phyloP scores from a whole-genome alignment of 257 asterid genomes.

The Mentha longifolia region DNA sequence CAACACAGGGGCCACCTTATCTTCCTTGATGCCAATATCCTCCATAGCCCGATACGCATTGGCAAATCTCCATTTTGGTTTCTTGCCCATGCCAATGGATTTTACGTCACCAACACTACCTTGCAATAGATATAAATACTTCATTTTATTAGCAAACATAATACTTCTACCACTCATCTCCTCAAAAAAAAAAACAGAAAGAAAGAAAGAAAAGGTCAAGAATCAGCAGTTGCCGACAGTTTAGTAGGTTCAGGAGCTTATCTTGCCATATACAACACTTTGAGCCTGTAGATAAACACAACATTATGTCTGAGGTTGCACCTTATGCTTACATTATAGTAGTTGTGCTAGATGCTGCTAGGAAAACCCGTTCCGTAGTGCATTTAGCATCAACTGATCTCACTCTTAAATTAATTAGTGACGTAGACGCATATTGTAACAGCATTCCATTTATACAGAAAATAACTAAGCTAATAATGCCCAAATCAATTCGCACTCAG shows the following conservation, averaged over 20 bases:
- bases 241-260: slow-evolving; percentile 3
- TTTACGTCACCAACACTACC: slow-evolving; percentile 30
- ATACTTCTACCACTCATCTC: not conserved
- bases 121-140: slow-evolving; percentile 30
- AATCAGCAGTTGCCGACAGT: not conserved
- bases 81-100: slow-evolving; percentile 43
- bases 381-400: not conserved
- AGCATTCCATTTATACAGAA: not conserved
- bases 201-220: no score
- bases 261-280: slow-evolving; percentile 18
- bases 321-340: slow-evolving; percentile 21
- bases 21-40: slow-evolving; percentile 63
- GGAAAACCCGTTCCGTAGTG: not conserved
- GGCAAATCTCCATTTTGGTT: slow-evolving; percentile 48
- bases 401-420: not conserved
- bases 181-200: no score
- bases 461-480: not conserved
- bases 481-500: not conserved
- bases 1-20: slow-evolving; percentile 75
- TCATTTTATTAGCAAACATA: slow-evolving; percentile 35
- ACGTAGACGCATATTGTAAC: not conserved
- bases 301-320: slow-evolving; percentile 8
- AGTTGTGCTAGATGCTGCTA: not conserved
- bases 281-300: slow-evolving; percentile 9
- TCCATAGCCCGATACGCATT: slow-evolving; percentile 81